phyloP scores from a whole-genome alignment of 106 monocot species.

The Dendrobium chrysotoxum region DNA sequence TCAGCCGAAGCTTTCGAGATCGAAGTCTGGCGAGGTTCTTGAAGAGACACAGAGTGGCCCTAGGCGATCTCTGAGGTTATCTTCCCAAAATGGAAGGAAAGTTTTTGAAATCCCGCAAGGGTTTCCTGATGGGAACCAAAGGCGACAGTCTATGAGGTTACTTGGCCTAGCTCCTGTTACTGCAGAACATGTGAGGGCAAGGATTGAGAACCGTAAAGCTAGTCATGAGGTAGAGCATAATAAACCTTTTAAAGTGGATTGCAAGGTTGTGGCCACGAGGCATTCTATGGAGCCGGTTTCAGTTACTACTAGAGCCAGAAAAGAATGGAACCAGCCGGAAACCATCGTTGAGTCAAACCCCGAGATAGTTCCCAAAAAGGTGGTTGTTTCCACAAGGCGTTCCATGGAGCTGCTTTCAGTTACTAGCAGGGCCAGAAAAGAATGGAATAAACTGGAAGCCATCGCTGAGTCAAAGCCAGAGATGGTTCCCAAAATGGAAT shows the following conservation, averaged over 20 bases:
- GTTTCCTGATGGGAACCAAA: neutral
- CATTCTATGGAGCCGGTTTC: neutral
- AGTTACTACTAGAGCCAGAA: neutral
- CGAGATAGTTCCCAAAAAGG: too few relatives aligned
- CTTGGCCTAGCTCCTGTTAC: neutral
- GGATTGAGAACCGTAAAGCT: neutral
- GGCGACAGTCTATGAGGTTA: slow-evolving; percentile 5
- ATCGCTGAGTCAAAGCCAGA: neutral
- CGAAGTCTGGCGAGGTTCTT: neutral
- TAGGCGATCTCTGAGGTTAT: slow-evolving; percentile 13
- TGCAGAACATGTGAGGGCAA: neutral
- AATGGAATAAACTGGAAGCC: neutral
- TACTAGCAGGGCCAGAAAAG: neutral
- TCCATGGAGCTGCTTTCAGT: neutral
- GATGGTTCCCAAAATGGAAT: neutral
- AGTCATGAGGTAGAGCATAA: neutral
- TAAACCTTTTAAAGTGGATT: neutral
- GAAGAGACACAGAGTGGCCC: neutral
- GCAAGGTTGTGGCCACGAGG: neutral
- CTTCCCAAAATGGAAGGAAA: neutral
- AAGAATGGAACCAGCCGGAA: too few relatives aligned
- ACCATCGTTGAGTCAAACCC: neutral
- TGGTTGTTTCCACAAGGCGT: neutral
- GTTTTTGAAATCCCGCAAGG: neutral
- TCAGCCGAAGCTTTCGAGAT: neutral